Evolutionary conservation across 306 rosid genomes (phyloP).

Genomic region (Citrullus mucosospermus): DNA sequence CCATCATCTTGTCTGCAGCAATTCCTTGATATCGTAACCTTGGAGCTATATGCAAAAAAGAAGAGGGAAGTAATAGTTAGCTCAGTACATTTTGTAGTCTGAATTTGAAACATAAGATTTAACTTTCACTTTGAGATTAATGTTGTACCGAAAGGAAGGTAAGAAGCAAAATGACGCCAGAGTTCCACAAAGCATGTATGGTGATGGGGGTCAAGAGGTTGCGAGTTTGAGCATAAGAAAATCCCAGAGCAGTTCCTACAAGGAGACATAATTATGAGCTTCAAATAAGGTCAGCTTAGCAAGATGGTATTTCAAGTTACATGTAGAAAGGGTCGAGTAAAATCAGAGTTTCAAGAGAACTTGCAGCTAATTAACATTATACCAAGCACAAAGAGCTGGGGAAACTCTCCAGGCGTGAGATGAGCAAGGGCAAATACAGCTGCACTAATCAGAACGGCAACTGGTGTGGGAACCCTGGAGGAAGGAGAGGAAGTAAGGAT

Average conservation of each 20-base stretch:
- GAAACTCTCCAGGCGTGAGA: slow-evolving; percentile 96
- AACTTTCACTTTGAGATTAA: not conserved
- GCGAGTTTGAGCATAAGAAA: slow-evolving; percentile 92
- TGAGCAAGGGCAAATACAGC: slow-evolving; percentile 89
- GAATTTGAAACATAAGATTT: not conserved
- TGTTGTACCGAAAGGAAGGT: slow-evolving; percentile 69
- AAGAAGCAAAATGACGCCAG: slow-evolving; percentile 81
- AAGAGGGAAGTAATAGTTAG: not conserved
- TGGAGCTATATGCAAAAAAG: slow-evolving; percentile 36
- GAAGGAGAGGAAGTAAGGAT: not conserved
- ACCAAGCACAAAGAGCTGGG: slow-evolving; percentile 93
- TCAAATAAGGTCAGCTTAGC: not conserved
- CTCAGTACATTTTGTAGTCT: not conserved
- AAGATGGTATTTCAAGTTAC: not conserved
- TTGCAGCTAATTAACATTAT: slow-evolving; percentile 1
- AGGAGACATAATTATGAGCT: not conserved
- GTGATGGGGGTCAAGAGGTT: slow-evolving; percentile 95
- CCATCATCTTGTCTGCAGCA: slow-evolving; percentile 64
- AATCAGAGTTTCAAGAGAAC: not conserved
- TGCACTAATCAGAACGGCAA: slow-evolving; percentile 67
- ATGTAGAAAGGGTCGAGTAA: not conserved
- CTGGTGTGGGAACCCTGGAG: slow-evolving; percentile 87
- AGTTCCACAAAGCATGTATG: slow-evolving; percentile 91
- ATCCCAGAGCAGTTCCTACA: slow-evolving; percentile 73
- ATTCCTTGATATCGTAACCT: slow-evolving; percentile 93